Evolutionary conservation across 257 asterid species (phyloP), one percentile per base, ranked within the genome.

Genomic region (Phtheirospermum japonicum): DNA sequence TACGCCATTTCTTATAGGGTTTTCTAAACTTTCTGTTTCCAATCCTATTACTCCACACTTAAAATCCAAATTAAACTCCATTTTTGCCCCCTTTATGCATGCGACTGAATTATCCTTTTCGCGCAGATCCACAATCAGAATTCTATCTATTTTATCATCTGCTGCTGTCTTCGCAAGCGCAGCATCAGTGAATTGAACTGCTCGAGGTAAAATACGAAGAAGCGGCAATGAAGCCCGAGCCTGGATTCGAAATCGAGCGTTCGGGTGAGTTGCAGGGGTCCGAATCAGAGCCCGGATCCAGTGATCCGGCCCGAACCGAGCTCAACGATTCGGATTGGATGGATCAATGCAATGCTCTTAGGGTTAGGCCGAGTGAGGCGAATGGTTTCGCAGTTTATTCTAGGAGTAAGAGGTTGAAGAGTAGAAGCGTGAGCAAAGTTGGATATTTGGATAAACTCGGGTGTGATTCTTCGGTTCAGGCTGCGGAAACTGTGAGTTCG

Each of bases 321-420:
- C 59, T 79, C 4, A 63, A 63, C 76, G 73, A 74, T 32, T 66
- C 81, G 63, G 64, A 60, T 53, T 37, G 69, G 69, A 61, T 34
- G 68, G 88, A 71, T 73, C 72, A 19, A 70, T 70, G 73, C 66
- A 69, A 71, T 68, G 75, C 33, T 50, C 58, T 72, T 37, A 59
- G 73, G 70, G 75, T 79, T 55, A 73, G 84, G 80, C 76, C 80
- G 51, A 72, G 82, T 17, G 83, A 75, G 76, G 78, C 76, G 23
- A 84, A 79, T 49, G 93, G 86, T 42, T 76, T 78, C 59, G 80
- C 80, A 8, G 95, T 87, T 34, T 88, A 82, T 67, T 73, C 82
- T 53, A 82, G 99, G 80, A 89, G 67, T 59, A 85, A 78, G 79
- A 74, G 86, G 79, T 73, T 75, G 53, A 86, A 84, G 79, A 75